phyloP scores from a whole-genome alignment of 257 asterid species.

The Leptodermis oblonga region DNA sequence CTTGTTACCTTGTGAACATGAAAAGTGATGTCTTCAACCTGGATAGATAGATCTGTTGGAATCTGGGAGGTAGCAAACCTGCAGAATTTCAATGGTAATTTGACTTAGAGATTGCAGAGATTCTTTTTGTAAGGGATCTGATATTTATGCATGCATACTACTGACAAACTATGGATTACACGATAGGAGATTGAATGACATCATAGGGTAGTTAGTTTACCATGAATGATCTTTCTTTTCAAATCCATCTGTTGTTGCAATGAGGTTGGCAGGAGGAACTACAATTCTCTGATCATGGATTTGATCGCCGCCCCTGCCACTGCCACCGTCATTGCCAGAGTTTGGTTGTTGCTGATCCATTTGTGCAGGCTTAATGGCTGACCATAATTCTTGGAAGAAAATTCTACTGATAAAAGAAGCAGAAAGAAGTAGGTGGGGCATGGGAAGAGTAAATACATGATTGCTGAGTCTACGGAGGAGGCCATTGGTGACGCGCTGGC shows the following conservation, averaged over 20 bases:
- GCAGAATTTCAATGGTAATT: conserved; percentile 16
- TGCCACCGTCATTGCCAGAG: conserved; percentile 22
- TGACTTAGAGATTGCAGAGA: neutral
- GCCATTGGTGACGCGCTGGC: conserved; percentile 37
- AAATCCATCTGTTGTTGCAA: conserved; percentile 40
- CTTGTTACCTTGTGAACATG: conserved; percentile 70
- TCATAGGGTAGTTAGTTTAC: conserved; percentile 37
- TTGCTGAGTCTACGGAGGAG: conserved; percentile 44
- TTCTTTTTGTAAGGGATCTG: neutral
- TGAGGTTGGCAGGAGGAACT: conserved; percentile 38
- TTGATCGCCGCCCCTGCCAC: conserved; percentile 22
- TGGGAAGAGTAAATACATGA: conserved; percentile 23
- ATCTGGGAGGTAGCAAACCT: conserved; percentile 65
- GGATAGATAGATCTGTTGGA: conserved; percentile 74
- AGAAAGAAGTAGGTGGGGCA: conserved; percentile 28
- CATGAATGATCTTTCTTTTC: conserved; percentile 73
- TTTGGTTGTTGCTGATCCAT: conserved; percentile 30
- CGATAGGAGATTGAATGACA: conserved; percentile 6
- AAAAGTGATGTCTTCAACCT: conserved; percentile 70
- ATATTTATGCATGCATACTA: neutral
- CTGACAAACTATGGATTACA: conserved; percentile 9
- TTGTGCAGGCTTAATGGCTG: conserved; percentile 25
- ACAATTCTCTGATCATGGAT: conserved; percentile 28
- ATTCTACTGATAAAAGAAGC: conserved; percentile 9
- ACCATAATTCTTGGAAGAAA: conserved; percentile 14